These are phyloP conservation scores for Xanthoconium separans DNA, from an alignment of 1,284 basidiomycete genomes.

Conservation along the genomic window DNA sequence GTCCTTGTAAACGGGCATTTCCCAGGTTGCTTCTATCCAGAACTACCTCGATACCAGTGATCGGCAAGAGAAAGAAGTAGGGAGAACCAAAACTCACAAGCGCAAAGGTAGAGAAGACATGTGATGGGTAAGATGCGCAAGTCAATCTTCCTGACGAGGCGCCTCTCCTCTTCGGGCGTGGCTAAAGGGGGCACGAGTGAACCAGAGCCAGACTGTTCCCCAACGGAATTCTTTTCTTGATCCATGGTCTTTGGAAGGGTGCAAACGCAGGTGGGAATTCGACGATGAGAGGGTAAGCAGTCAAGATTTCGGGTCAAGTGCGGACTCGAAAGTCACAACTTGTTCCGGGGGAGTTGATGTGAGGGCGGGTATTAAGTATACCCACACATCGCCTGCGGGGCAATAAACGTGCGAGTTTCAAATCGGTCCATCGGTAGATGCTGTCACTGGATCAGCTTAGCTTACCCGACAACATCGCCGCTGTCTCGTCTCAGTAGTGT, in stretches of 20 bases:
- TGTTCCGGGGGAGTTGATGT: background rate
- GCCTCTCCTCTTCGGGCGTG: constrained; percentile 49
- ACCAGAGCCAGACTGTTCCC: background rate
- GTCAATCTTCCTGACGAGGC: constrained; percentile 67
- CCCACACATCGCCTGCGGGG: background rate
- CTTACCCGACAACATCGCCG: background rate
- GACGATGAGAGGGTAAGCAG: background rate
- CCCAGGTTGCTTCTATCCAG: constrained; percentile 73
- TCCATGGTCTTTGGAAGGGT: constrained; percentile 16
- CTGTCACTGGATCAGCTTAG: background rate
- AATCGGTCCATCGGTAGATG: background rate
- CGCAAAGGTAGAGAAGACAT: constrained; percentile 72
- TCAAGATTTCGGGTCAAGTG: background rate
- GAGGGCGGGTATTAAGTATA: background rate
- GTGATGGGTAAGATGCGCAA: constrained; percentile 66
- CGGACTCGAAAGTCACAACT: background rate
- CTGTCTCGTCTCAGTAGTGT: background rate
- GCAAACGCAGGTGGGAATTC: background rate
- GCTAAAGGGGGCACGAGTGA: constrained; percentile 13
- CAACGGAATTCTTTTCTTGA: constrained; percentile 15
- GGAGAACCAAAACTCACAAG: constrained; percentile 46
- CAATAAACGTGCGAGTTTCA: background rate
- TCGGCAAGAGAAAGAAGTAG: background rate
- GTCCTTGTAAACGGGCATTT: constrained; percentile 73
- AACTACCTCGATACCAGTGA: constrained; percentile 37